phyloP scores from a whole-genome alignment of 2,329 filamentous ascomycete species.

The Fusarium sp. region DNA sequence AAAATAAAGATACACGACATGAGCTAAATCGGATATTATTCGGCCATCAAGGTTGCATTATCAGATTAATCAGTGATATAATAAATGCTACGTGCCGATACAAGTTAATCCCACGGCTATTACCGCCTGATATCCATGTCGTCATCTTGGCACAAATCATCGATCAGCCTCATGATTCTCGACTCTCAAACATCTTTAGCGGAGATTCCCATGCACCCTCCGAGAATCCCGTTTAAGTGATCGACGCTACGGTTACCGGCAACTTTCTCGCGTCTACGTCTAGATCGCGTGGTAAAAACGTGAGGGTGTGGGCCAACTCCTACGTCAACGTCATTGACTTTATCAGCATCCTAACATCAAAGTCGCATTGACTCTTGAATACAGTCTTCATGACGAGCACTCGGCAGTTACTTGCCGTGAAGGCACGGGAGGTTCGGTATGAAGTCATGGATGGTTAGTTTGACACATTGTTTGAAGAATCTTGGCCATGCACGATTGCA shows the following conservation, averaged over 20 bases:
- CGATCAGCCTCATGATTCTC: neutral
- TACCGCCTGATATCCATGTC: neutral
- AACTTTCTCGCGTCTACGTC: neutral
- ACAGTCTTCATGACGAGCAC: constrained; percentile 8
- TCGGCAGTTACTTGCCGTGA: constrained; percentile 12
- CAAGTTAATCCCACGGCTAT: neutral
- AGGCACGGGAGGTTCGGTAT: neutral
- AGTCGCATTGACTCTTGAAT: neutral
- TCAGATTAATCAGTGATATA: neutral
- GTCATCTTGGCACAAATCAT: neutral
- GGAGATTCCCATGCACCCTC: neutral
- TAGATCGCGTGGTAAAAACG: neutral
- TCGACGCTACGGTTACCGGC: constrained; percentile 17
- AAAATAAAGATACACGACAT: neutral
- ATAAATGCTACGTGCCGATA: neutral
- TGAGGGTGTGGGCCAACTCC: constrained; percentile 1
- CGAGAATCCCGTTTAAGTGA: neutral
- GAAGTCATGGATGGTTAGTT: constrained; percentile 7
- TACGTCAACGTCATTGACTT: constrained; percentile 24
- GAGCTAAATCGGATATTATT: constrained; percentile 5
- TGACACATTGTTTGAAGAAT: neutral
- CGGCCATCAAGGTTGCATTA: neutral
- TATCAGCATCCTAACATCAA: neutral
- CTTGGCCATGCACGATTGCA: neutral
- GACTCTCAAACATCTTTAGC: neutral